Evolutionary conservation across 2,329 filamentous ascomycete genomes (phyloP).

Genomic region (Verticillium longisporum): DNA sequence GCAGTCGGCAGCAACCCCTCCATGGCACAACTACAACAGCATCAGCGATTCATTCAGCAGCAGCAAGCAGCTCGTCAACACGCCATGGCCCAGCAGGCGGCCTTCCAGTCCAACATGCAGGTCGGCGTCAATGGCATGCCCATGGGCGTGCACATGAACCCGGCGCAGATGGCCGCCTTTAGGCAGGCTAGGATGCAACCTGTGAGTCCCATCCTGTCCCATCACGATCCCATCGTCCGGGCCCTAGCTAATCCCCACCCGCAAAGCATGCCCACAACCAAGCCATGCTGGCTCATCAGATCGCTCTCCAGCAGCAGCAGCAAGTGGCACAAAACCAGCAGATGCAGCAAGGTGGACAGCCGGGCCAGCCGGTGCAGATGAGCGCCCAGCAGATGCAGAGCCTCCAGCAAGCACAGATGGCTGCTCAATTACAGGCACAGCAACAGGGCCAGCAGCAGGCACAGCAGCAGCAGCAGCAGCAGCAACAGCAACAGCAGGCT

Average conservation of each 20-base stretch:
- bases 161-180: constrained; percentile 45
- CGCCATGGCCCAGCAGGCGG: constrained; percentile 46
- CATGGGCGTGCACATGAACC: constrained; percentile 43
- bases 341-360: constrained; percentile 33
- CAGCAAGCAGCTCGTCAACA: constrained; percentile 44
- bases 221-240: neutral
- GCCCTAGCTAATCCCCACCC: constrained; percentile 15
- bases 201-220: constrained; percentile 22
- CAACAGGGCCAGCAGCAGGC: constrained; percentile 29
- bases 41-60: constrained; percentile 49
- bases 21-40: constrained; percentile 38
- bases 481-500: constrained; percentile 27
- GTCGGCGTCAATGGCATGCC: constrained; percentile 37
- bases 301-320: constrained; percentile 37
- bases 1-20: constrained; percentile 23
- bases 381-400: constrained; percentile 37
- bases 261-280: constrained; percentile 15
- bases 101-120: constrained; percentile 40
- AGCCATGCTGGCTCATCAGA: constrained; percentile 38
- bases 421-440: constrained; percentile 25
- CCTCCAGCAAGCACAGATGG: constrained; percentile 35
- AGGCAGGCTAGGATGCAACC: constrained; percentile 34
- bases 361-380: constrained; percentile 41
- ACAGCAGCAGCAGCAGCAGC: constrained; percentile 22
- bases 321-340: constrained; percentile 24